phyloP scores from a whole-genome alignment of 2,329 filamentous ascomycete genomes.

The Keithomyces neogunnii region DNA sequence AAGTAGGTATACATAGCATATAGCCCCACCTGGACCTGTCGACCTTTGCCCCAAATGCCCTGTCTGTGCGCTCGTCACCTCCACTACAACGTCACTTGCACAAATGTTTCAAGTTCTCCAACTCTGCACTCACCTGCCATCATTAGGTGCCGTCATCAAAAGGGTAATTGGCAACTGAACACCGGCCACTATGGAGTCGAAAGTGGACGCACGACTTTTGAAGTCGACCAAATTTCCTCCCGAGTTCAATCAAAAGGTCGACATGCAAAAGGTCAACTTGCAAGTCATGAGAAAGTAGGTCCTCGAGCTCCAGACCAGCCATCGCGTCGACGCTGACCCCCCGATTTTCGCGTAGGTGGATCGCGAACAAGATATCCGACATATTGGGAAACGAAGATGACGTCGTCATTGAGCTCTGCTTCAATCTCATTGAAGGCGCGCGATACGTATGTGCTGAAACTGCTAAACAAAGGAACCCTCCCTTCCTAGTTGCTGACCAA shows the following conservation, averaged over 20 bases:
- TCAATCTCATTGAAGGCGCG: constrained; percentile 61
- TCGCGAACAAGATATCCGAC: constrained; percentile 75
- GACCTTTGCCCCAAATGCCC: no score
- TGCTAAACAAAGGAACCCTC: not conserved
- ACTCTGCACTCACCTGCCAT: not conserved
- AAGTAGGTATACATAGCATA: no score
- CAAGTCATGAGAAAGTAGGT: constrained; percentile 94
- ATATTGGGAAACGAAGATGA: constrained; percentile 93
- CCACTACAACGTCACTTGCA: constrained; percentile 6
- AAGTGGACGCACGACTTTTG: constrained; percentile 81
- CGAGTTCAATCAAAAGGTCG: constrained; percentile 91
- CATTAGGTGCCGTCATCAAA: not conserved
- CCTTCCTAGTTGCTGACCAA: constrained; percentile 23
- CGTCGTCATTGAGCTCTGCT: constrained; percentile 82
- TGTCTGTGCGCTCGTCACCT: no score
- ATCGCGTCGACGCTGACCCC: constrained; percentile 9
- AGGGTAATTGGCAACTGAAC: constrained; percentile 1
- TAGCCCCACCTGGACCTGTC: no score
- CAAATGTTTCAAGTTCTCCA: not conserved
- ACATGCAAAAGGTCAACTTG: constrained; percentile 94
- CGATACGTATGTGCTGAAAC: constrained; percentile 50
- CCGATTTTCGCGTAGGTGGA: constrained; percentile 61
- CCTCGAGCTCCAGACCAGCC: not conserved
- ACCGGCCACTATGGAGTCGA: constrained; percentile 58
- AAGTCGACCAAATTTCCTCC: constrained; percentile 88